Evolutionary conservation across 2,329 filamentous ascomycete genomes (phyloP), one percentile per base, ranked within the genome.

Genomic region (Colletotrichum lini): DNA sequence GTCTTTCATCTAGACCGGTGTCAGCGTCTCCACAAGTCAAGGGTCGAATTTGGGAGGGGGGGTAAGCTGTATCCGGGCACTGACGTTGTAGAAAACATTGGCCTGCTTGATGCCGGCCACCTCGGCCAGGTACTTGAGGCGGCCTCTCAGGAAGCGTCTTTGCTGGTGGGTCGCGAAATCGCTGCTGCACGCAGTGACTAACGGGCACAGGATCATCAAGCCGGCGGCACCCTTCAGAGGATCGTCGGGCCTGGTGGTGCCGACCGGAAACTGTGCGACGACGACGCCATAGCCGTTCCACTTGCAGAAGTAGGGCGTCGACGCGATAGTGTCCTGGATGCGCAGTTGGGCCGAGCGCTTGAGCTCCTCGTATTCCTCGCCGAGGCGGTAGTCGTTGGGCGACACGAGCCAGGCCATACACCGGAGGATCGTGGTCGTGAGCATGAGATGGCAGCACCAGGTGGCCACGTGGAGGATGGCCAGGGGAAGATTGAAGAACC

Each of bases 401-500:
- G 64, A 64, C 5, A 74, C 68, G 42, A 75, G 67, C 74, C 74
- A 75, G 5, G 74, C 73, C 72, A 72, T 75, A 61, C 73, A 75
- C 18, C 74, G 70, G 49, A 75, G 57, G 44, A 75, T 73, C 21
- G 70, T 74, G n/a, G 70, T 75, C 26, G 74, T 75, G n/a, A 75
- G 70, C 70, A 74, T 74, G 40, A 75, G 68, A 49, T 75, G 74
- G 40, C 72, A 75, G 26, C 59, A 65, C 72, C 73, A 75, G 6
- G 73, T 75, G 30, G 72, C 74, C 30, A 72, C 68, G 49, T 75
- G 74, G n/a, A 75, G 63, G 50, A 74, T 63, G 35, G 72, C 73
- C 3, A 74, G 54, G 10, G 73, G 65, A 4, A 75, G 63, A 47
- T 73, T 74, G 57, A 73, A 72, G 72, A 75, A 75, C 7, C 68